A percentile compares a stretch with the other conserved stretches of the same genome.
Conservation (phyloP, 208 protist species). For the Crithidia expoeki region DNA sequence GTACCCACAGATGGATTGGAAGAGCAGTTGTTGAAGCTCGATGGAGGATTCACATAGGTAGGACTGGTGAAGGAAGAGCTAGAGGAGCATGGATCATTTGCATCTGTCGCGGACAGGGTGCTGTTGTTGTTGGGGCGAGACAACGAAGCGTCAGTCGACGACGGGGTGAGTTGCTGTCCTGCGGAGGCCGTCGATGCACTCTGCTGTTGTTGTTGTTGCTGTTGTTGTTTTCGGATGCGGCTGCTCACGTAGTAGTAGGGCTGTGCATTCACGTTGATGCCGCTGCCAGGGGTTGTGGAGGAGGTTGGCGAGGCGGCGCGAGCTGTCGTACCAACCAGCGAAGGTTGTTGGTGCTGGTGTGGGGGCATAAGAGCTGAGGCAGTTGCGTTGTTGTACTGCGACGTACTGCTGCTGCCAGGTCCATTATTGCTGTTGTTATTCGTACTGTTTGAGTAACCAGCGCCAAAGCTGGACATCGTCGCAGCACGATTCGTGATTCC, state of each 20-base stretch:
- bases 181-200: not conserved
- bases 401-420: not conserved
- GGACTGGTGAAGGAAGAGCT: conserved; percentile 30
- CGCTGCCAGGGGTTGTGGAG: conserved; percentile 31
- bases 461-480: not conserved
- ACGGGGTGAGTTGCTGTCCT: not conserved
- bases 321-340: conserved; percentile 3
- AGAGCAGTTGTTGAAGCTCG: conserved; percentile 9
- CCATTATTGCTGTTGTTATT: conserved; percentile 1
- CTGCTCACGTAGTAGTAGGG: conserved; percentile 70
- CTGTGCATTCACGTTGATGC: conserved; percentile 68
- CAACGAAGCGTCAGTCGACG: not conserved
- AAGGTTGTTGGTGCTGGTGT: conserved; percentile 17
- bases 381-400: not conserved
- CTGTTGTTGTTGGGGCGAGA: not conserved
- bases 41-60: conserved; percentile 13
- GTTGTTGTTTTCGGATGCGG: conserved; percentile 36
- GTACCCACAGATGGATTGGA: not conserved
- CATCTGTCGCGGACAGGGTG: not conserved
- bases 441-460: conserved; percentile 1
- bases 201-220: conserved; percentile 31
- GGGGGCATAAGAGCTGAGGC: not conserved
- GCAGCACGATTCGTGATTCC: conserved; percentile 34
- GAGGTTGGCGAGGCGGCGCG: conserved; percentile 16
- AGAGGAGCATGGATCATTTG: conserved; percentile 9